These are phyloP conservation scores for Plasmodium relictum DNA, from an alignment of 169 alveolate species.

Conservation along the genomic window DNA sequence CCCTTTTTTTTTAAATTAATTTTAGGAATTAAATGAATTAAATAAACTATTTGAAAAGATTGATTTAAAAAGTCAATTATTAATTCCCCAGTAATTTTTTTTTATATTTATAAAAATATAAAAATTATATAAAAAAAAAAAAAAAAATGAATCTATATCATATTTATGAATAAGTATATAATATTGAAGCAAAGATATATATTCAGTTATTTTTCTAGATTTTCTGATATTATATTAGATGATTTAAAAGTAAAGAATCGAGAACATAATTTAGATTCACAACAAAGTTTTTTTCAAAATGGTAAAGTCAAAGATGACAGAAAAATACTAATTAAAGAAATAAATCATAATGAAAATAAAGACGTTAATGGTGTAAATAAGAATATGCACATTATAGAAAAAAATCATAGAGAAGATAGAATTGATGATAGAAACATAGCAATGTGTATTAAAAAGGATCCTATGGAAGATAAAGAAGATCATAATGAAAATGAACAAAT, in stretches of 20 bases:
- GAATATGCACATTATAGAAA: too few species aligned
- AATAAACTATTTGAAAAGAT: conserved; percentile 6
- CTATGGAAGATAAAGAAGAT: neutral
- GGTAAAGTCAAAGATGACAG: neutral
- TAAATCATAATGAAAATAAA: neutral
- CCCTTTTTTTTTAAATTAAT: too few species aligned
- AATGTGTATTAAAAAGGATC: neutral
- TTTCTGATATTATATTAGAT: conserved; percentile 8
- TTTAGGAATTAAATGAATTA: conserved; percentile 23
- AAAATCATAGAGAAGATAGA: too few species aligned
- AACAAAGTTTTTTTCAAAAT: neutral
- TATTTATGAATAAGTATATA: neutral
- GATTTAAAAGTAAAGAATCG: conserved; percentile 7
- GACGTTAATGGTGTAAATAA: neutral
- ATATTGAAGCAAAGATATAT: neutral
- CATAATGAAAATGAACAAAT: neutral
- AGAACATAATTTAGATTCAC: neutral
- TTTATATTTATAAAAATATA: neutral
- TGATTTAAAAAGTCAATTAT: conserved; percentile 1
- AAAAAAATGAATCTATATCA: too few species aligned
- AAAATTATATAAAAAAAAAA: neutral
- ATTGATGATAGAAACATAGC: too few species aligned
- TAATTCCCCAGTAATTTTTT: conserved; percentile 1
- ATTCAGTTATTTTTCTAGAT: conserved; percentile 4
- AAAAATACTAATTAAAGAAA: neutral